Evolutionary conservation across 148 eudicot species (phyloP), one percentile per base, ranked within the genome.

Genomic region (Amaranthus cruentus): DNA sequence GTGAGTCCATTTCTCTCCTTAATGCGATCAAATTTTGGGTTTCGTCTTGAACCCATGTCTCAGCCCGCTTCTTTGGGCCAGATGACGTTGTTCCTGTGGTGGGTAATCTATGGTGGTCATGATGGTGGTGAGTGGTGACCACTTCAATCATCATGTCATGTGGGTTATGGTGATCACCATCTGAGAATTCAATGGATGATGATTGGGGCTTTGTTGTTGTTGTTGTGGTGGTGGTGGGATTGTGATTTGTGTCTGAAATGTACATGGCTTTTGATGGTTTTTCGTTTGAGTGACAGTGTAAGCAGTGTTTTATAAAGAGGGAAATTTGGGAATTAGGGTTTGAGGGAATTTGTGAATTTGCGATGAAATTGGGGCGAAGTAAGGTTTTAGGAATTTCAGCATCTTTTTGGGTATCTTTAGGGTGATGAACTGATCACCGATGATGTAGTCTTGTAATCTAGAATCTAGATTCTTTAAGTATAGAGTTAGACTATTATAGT

Each of bases 41-140:
- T 63, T 93, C 97, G 6, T 93, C 97, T 43, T 89, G 90, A 14
- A 87, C 88, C 97, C 97, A 89, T 2, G 94, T 93, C 71, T 93
- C 97, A 15, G 96, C 97, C 66, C 92, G 80, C 72, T 87, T 91
- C 71, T 92, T 90, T 9, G 88, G 85, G 47, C 84, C 78, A 6
- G 73, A 47, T 28, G 38, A 28, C 38, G 38, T 28, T 28, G 38
- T 28, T 28, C 38, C 38, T 4, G 68, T 11, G 0, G 69, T 3
- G 9, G 70, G 70, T 21, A 67, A 18, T 6, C 70, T 5, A 4
- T 50, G 38, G 38, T 28, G 38, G 38, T 28, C 38, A 1, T 42
- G 82, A 4, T 72, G 83, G 56, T 81, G 85, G 13, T 68, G 9
- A 5, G 82, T 68, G 69, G 83, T 67, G 55, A 74, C 62, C 18